Percentiles rank a stretch among this genome's conserved stretches.
Conservation (phyloP, 2,329 filamentous ascomycete genomes). For the Rhinocladiella mackenziei region DNA sequence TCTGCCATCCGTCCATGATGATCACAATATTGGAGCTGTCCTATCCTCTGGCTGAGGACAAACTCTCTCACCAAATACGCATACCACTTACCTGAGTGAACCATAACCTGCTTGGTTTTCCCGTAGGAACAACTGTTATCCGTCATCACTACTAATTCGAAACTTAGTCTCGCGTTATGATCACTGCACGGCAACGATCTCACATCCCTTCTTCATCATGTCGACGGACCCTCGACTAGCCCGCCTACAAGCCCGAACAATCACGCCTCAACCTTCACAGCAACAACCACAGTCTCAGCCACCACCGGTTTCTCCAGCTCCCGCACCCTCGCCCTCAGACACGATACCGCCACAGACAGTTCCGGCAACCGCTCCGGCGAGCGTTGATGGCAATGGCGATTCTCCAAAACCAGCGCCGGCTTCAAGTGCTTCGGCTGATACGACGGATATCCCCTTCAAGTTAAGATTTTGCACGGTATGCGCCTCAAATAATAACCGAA, state of each 20-base stretch:
- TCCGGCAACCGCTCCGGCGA: constrained; percentile 3
- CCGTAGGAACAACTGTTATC: not conserved
- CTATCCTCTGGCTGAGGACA: constrained; percentile 32
- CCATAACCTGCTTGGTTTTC: not conserved
- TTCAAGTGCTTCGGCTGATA: constrained; percentile 13
- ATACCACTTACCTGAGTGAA: constrained; percentile 28
- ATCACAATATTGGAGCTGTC: constrained; percentile 36
- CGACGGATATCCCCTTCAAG: constrained; percentile 60
- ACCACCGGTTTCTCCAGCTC: constrained; percentile 17
- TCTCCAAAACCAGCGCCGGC: constrained; percentile 18
- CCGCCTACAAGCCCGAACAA: constrained; percentile 42
- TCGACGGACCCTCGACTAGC: constrained; percentile 51
- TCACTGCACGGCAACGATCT: constrained; percentile 6
- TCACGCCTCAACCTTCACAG: constrained; percentile 36
- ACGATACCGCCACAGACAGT: not conserved
- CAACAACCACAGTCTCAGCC: constrained; percentile 9
- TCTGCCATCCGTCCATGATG: constrained; percentile 26
- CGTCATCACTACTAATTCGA: constrained; percentile 1
- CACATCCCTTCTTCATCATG: constrained; percentile 33
- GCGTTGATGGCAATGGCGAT: constrained; percentile 24
- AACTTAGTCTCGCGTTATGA: constrained; percentile 5
- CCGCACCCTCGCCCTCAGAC: constrained; percentile 6
- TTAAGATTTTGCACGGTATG: constrained; percentile 98
- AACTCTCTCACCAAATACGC: constrained; percentile 24
- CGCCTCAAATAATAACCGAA: constrained; percentile 96